Percentiles rank a stretch among this genome's conserved stretches.
phyloP scores from a whole-genome alignment of 2,329 filamentous ascomycete species.

The Fusarium poae region DNA sequence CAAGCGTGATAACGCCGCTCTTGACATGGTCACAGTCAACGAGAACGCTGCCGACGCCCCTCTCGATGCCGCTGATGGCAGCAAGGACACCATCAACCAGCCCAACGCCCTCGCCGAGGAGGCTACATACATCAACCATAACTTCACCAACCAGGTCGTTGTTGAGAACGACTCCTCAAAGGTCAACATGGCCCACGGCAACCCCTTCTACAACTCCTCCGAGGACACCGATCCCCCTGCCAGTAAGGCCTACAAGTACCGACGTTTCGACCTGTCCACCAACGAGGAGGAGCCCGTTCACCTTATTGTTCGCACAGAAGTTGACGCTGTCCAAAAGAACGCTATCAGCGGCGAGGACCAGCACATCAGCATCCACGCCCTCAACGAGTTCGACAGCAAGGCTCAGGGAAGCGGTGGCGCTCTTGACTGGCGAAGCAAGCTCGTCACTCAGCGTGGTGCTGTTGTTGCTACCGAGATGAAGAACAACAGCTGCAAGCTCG shows the following conservation, averaged over 20 bases:
- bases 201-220: conserved; percentile 96
- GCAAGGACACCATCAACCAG: conserved; percentile 95
- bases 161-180: conserved; percentile 82
- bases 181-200: conserved; percentile 86
- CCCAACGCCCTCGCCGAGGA: conserved; percentile 94
- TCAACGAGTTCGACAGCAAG: conserved; percentile 99
- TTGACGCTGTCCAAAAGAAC: conserved; percentile 97
- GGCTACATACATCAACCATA: conserved; percentile 99
- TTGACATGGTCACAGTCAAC: conserved; percentile 99
- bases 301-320: conserved; percentile 92
- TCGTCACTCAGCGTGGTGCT: conserved; percentile 93
- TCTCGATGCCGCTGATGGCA: conserved; percentile 89
- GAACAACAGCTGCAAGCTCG: conserved; percentile 99
- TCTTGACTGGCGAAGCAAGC: conserved; percentile 96
- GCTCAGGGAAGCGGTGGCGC: conserved; percentile 95
- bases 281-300: conserved; percentile 95
- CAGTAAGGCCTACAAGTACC: conserved; percentile 98
- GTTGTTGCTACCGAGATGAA: conserved; percentile 99
- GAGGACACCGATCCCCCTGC: conserved; percentile 95
- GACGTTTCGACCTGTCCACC: conserved; percentile 93
- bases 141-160: conserved; percentile 97
- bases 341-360: conserved; percentile 92
- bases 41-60: conserved; percentile 98
- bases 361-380: conserved; percentile 90
- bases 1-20: conserved; percentile 94